Evolutionary conservation across 2,329 filamentous ascomycete genomes (phyloP).

Genomic region (Cytospora schulzeri): DNA sequence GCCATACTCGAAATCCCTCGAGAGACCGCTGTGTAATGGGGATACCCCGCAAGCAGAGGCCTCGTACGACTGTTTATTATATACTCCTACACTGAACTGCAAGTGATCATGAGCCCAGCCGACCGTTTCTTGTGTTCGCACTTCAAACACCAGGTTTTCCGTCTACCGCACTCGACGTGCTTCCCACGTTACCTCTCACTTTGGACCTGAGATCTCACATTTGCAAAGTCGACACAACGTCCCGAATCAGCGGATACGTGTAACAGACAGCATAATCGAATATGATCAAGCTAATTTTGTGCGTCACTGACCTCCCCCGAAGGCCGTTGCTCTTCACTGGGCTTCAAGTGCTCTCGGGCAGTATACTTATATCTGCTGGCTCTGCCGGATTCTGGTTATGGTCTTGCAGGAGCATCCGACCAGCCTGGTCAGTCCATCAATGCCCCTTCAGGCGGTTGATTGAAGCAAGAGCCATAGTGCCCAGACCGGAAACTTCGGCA

Average conservation of each 20-base stretch:
- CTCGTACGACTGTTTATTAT: conserved; percentile 9
- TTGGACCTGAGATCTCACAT: conserved; percentile 1
- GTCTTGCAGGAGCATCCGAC: background rate
- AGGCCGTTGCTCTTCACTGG: background rate
- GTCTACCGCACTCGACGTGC: background rate
- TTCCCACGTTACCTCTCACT: background rate
- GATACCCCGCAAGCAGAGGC: conserved; percentile 1
- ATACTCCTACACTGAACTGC: background rate
- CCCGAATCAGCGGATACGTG: conserved; percentile 19
- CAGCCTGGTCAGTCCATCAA: background rate
- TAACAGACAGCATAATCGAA: conserved; percentile 8
- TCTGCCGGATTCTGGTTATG: background rate
- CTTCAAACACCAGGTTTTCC: background rate
- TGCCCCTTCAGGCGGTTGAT: background rate
- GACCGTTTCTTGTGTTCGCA: background rate
- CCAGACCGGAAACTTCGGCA: background rate
- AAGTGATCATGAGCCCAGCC: background rate
- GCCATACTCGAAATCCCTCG: conserved; percentile 2
- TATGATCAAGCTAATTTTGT: conserved; percentile 9
- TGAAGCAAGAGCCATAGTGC: background rate
- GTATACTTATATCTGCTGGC: background rate
- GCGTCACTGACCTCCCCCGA: conserved; percentile 1
- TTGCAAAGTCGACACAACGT: conserved; percentile 10
- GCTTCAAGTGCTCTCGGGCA: background rate
- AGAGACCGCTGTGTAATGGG: conserved; percentile 3